Conservation (phyloP, 2,329 filamentous ascomycete species). For the Aspergillus ibericus region DNA sequence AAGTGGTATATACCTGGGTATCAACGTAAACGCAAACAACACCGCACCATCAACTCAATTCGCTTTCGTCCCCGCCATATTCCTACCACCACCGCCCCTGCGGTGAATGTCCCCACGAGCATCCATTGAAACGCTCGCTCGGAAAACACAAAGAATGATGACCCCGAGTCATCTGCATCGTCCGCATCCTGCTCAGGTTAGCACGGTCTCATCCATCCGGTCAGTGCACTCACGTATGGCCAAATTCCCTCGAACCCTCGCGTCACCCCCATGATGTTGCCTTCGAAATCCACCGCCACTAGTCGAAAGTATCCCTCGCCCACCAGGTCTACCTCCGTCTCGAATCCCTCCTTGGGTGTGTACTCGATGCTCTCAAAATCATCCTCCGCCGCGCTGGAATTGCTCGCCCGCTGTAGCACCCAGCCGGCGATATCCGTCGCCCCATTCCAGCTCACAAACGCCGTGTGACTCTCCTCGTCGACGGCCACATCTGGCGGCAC, state of each 20-base stretch:
- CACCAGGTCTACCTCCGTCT: conserved; percentile 7
- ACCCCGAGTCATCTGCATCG: neutral
- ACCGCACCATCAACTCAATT: neutral
- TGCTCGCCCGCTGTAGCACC: conserved; percentile 25
- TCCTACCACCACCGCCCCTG: conserved; percentile 7
- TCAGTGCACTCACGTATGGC: neutral
- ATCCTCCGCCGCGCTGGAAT: conserved; percentile 13
- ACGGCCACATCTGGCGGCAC: conserved; percentile 32
- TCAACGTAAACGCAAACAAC: neutral
- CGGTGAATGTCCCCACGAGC: conserved; percentile 7
- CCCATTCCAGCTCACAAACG: conserved; percentile 40
- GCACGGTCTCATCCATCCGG: neutral
- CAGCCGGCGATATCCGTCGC: conserved; percentile 36
- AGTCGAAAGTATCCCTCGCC: conserved; percentile 20
- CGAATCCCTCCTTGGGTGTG: conserved; percentile 23
- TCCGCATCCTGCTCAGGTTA: neutral
- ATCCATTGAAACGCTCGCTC: conserved; percentile 1
- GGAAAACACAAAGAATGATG: neutral
- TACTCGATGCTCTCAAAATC: conserved; percentile 16
- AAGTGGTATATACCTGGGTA: too few relatives aligned
- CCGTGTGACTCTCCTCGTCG: conserved; percentile 7
- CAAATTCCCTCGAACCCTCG: conserved; percentile 10
- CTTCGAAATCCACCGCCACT: conserved; percentile 20
- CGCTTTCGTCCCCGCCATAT: conserved; percentile 7
- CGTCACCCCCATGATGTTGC: conserved; percentile 23